A percentile compares a stretch with the other conserved stretches of the same genome.
These are phyloP conservation scores for Lactuca saligna DNA, from an alignment of 129 eudicot genomes.

Conservation along the genomic window DNA sequence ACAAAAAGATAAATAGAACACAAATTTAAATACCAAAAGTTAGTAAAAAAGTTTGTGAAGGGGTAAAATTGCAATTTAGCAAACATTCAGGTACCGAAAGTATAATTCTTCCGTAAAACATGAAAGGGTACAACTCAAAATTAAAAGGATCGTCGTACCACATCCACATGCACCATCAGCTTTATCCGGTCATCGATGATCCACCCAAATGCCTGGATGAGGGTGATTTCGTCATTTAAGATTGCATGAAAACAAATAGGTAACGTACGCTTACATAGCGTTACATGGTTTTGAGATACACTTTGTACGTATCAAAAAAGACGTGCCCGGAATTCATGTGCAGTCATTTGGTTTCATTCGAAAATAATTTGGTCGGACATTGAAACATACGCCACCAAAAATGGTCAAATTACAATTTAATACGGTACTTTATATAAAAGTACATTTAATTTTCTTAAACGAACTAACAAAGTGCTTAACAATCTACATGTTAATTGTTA, in stretches of 20 bases:
- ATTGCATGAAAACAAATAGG: conserved; percentile 17
- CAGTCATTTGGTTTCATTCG: conserved; percentile 31
- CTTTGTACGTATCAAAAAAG: conserved; percentile 21
- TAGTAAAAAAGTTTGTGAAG: too few relatives aligned
- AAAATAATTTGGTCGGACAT: conserved; percentile 26
- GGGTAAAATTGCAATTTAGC: not conserved
- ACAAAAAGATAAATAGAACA: too few relatives aligned
- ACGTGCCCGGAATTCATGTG: conserved; percentile 39
- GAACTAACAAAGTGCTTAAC: too few relatives aligned
- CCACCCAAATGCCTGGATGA: not conserved
- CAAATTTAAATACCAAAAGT: too few relatives aligned
- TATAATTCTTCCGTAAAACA: conserved; percentile 2
- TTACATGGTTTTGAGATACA: conserved; percentile 24
- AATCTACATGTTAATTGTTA: too few relatives aligned
- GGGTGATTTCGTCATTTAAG: conserved; percentile 15
- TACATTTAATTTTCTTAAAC: too few relatives aligned
- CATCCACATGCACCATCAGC: not conserved
- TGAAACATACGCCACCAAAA: conserved; percentile 18
- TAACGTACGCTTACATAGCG: conserved; percentile 26
- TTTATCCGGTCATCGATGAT: not conserved
- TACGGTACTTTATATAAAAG: not conserved
- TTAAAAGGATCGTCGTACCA: not conserved
- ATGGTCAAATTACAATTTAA: not conserved
- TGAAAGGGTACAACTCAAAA: conserved; percentile 22
- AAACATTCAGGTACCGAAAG: not conserved